Percentiles rank a stretch among this genome's conserved stretches.
phyloP scores from a whole-genome alignment of 805 yeast genomes.

The Naumovozyma castellii region DNA sequence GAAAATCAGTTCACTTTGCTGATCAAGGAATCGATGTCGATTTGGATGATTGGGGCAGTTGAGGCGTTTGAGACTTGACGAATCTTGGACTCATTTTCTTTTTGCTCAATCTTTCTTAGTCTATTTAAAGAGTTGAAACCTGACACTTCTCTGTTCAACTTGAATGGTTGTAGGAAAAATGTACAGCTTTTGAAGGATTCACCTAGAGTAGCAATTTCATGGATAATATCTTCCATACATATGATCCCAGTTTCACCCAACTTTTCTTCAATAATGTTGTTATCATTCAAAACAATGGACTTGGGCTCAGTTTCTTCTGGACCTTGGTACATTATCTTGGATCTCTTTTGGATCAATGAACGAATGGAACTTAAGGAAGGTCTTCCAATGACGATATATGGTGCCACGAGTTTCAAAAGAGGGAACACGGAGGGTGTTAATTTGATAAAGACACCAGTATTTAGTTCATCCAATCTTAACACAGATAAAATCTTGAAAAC shows the following conservation, averaged over 20 bases:
- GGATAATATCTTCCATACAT: slow-evolving; percentile 74
- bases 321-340: slow-evolving; percentile 38
- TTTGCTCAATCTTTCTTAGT: slow-evolving; percentile 52
- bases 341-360: slow-evolving; percentile 68
- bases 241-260: slow-evolving; percentile 61
- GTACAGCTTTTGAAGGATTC: slow-evolving; percentile 53
- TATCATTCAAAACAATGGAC: slow-evolving; percentile 54
- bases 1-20: slow-evolving; percentile 46
- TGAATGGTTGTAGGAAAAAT: slow-evolving; percentile 61
- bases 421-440: slow-evolving; percentile 51
- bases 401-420: slow-evolving; percentile 56
- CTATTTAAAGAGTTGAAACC: slow-evolving; percentile 71
- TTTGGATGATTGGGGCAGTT: slow-evolving; percentile 55
- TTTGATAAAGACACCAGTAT: slow-evolving; percentile 67
- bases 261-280: slow-evolving; percentile 63
- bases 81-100: slow-evolving; percentile 39
- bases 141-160: slow-evolving; percentile 55
- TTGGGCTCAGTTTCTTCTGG: slow-evolving; percentile 26
- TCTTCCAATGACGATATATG: slow-evolving; percentile 62
- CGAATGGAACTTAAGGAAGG: slow-evolving; percentile 70
- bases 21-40: slow-evolving; percentile 63
- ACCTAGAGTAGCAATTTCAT: slow-evolving; percentile 56
- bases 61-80: slow-evolving; percentile 47
- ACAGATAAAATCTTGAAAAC: slow-evolving; percentile 50
- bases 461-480: slow-evolving; percentile 48